These are phyloP conservation scores for Brettanomyces naardenensis DNA, from an alignment of 805 yeast species.

Conservation along the genomic window DNA sequence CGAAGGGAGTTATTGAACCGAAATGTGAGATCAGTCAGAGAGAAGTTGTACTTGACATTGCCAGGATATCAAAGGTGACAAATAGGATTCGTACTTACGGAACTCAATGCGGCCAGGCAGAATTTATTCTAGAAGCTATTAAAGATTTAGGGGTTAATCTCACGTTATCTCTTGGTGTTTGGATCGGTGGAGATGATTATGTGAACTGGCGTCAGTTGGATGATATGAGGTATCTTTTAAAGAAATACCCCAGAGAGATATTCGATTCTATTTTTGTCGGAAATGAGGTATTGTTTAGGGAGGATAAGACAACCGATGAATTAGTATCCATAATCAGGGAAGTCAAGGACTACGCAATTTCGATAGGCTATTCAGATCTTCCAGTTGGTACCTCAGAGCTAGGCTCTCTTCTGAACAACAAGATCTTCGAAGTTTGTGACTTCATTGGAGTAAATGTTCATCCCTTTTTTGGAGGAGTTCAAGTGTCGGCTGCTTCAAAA, in stretches of 20 bases:
- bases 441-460: slow-evolving; percentile 56
- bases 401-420: slow-evolving; percentile 36
- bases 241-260: slow-evolving; percentile 33
- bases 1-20: slow-evolving; percentile 42
- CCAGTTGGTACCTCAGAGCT: slow-evolving; percentile 60
- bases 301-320: slow-evolving; percentile 33
- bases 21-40: slow-evolving; percentile 40
- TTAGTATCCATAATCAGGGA: slow-evolving; percentile 35
- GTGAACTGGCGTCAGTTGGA: slow-evolving; percentile 39
- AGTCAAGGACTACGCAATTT: slow-evolving; percentile 30
- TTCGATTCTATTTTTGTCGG: slow-evolving; percentile 53
- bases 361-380: slow-evolving; percentile 28
- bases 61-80: slow-evolving; percentile 50
- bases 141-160: slow-evolving; percentile 40
- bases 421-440: slow-evolving; percentile 39
- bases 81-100: slow-evolving; percentile 51
- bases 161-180: slow-evolving; percentile 53
- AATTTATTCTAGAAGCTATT: slow-evolving; percentile 45
- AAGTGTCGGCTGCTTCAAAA: slow-evolving; percentile 35
- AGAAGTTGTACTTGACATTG: slow-evolving; percentile 49
- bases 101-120: slow-evolving; percentile 53
- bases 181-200: slow-evolving; percentile 43
- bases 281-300: slow-evolving; percentile 52
- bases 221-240: slow-evolving; percentile 34
- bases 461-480: slow-evolving; percentile 59